Base-by-base conservation (phyloP, 2,329 filamentous ascomycete genomes). In the Massarina eburnea region DNA sequence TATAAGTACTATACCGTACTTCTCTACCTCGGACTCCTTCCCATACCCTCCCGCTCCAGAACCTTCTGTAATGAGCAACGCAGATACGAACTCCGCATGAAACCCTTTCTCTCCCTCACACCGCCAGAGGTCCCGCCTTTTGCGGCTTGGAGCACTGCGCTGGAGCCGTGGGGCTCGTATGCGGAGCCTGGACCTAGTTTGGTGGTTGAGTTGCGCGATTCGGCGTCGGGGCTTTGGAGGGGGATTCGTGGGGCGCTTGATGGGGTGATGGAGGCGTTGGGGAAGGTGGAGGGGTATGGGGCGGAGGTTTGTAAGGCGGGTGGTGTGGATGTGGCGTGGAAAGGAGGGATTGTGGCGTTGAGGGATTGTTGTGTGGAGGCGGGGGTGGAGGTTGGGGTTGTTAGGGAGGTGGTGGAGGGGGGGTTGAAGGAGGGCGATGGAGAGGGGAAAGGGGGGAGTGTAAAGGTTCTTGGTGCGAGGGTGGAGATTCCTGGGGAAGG, bases 1-100 rank as follows among this genome's bases (percentile, higher is more conserved):
- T 39, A 61, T 3, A 67, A 80, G 37, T 73, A 95, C 17, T 92
- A 91, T 68, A 80, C 80, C 0, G 75, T 84, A 1, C 74, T 94
- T 1, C 66, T 76, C 21, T 84, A 87, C 8, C 75, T 87, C 6
- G 54, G 64, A 1, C 59, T 80, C 22, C 55, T 90, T 56, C 71
- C 75, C 40, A 46, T 71, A 0, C 14, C 80, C 76, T 4, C 67
- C 69, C 74, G 82, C 1, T 84, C 86, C 0, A 14, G 24, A 7
- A 10, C 27, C n/a, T 95, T 91, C 64, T 82, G 84, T 45, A 81
- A 80, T 14, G 80, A 87, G 46, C 71, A 76, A 24, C 73, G 91
- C 4, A 83, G 89, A 10, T 91, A 94, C 66, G 87, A 94, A 55
- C 73, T 95, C 8, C 86, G 91, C 47, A 94, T 95, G 89, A 88